Base-by-base conservation (phyloP, 192 early-diverging fungal species). In the Podila minutissima region DNA sequence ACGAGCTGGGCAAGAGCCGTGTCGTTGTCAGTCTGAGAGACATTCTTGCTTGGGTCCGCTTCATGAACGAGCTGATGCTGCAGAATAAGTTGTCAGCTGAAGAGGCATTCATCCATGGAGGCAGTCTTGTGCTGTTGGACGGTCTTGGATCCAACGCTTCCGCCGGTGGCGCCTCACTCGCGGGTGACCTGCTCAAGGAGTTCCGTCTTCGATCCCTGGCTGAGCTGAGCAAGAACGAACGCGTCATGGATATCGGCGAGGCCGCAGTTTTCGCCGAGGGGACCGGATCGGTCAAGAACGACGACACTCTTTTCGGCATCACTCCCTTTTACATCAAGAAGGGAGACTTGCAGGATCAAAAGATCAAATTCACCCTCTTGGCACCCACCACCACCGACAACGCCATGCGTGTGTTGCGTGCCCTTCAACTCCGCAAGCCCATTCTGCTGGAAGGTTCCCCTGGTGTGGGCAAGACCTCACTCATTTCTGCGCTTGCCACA, bases 381-480 rank as follows among this genome's bases (percentile, higher is more conserved):
- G 97, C 97, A 3, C 97, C 97, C 7, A 99, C 97, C 8, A 98
- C 98, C 17, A 87, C 89, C 15, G 89, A 93, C 71, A 99, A 99
- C 71, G 85, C 93, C 22, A 86, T 93, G 76, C 89, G 95, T 24
- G 89, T 98, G 7, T 88, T 98, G 61, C 89, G 97, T 9, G 95
- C 95, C 5, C 85, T 99, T 86, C 97, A 97, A 71, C 86, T 98
- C 10, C 85, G 87, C 58, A 97, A 97, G 82, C 96, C 98, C 4
- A 90, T 99, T 19, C 84, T 99, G 49, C 83, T 99, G 19, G 98
- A 99, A 85, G 98, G 98, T 64, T 96, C 94, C 50, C 98, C 98
- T 2, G 98, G 98, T 31, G 97, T 97, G 4, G 98, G 98, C 64
- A 99, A 99, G 74, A 98, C 96, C 9, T 94, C 94, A 59, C 86